Base-by-base conservation (phyloP, 257 asterid genomes). In the Mitragyna speciosa region DNA sequence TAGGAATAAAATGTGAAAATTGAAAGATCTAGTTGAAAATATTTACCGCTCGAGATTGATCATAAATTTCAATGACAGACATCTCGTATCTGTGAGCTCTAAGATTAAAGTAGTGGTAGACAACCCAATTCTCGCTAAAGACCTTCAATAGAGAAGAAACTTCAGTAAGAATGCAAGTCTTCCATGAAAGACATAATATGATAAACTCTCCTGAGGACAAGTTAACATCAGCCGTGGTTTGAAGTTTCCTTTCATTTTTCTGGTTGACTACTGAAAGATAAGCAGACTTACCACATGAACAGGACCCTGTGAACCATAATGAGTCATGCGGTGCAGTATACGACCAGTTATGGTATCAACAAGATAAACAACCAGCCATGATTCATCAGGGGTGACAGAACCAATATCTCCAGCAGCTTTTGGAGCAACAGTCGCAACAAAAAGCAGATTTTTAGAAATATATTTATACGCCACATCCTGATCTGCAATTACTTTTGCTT, bases 31-130 rank as follows among this genome's bases (percentile, higher is more conserved):
- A 79, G 87, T 33, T 76, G 72, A 76, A 87, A 86, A 70, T 36
- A 82, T 75, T 47, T 87, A 95, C 99, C 93, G 95, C 96, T 69
- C 99, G 97, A 83, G 98, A 93, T 87, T 92, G 97, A 79, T 96
- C 99, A 80, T 91, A 96, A 86, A 96, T 92, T 88, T 96, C 99
- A 83, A 94, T 90, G 81, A 96, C 99, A 84, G 98, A 92, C 97
- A 96, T 96, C 88, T 96, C 99, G 80, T 89, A 92, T 84, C 98
- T 90, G 83, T 94, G 99, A 76, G 99, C 98, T 86, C 97, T 89
- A 78, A 94, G 90, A 86, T 96, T 96, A 87, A 96, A 94, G 93
- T 91, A 96, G 92, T 96, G 99, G 88, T 96, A 96, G 83, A 94
- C 94, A 70, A 96, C 87, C 99, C 99, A 96, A 86, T 96, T 94